phyloP scores from a whole-genome alignment of 352 stramenopile species.

The Pythium inflatum region DNA sequence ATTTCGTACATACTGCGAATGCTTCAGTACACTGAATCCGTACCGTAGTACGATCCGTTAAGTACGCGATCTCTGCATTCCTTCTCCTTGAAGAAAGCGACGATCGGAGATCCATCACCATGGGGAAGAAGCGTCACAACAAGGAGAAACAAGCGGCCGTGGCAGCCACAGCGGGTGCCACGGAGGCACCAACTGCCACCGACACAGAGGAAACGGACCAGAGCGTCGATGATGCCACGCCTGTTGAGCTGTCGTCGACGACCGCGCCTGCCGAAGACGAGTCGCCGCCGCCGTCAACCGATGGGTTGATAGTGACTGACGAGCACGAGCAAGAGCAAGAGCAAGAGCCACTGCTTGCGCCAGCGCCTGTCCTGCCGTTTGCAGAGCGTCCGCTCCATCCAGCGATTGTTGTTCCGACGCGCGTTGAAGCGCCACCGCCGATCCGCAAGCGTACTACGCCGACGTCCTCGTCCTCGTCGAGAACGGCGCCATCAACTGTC shows the following conservation, averaged over 20 bases:
- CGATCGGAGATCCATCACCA: conserved; percentile 18
- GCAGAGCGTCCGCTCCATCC: conserved; percentile 24
- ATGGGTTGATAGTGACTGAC: background rate
- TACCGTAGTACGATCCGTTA: conserved; percentile 8
- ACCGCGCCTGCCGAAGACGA: background rate
- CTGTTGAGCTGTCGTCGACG: background rate
- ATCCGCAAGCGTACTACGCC: conserved; percentile 29
- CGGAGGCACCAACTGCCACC: too few relatives aligned
- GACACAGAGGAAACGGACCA: too few relatives aligned
- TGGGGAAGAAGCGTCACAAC: conserved; percentile 33
- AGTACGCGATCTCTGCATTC: conserved; percentile 30
- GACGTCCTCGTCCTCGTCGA: background rate
- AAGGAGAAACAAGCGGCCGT: conserved; percentile 18
- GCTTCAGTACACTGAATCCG: background rate
- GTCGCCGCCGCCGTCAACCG: conserved; percentile 1
- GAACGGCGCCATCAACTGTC: conserved; percentile 19
- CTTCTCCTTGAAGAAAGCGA: conserved; percentile 8
- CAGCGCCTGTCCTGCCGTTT: conserved; percentile 24
- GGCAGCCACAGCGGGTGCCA: background rate
- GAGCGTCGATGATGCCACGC: background rate
- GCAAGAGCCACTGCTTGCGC: conserved; percentile 2
- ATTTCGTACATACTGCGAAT: conserved; percentile 3
- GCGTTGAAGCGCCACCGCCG: conserved; percentile 5
- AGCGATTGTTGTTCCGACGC: conserved; percentile 23
- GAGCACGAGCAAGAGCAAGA: background rate